Evolutionary conservation across 148 eudicot genomes (phyloP).

Genomic region (Mesembryanthemum crystallinum): DNA sequence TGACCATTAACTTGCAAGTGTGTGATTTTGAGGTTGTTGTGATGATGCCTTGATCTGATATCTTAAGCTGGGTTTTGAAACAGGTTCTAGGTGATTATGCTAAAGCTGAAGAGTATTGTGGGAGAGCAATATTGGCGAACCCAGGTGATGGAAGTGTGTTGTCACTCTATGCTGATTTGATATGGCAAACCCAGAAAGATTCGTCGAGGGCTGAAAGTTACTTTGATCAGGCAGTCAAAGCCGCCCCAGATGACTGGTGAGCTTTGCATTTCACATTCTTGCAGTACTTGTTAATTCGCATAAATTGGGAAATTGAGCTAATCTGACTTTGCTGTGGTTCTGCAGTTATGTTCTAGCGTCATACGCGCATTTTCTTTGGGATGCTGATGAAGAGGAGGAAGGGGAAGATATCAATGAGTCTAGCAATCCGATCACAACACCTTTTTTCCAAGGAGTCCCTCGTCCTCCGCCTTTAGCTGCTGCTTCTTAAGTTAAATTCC

Average conservation of each 20-base stretch:
- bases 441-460: constrained; percentile 34
- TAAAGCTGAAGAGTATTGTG: constrained; percentile 65
- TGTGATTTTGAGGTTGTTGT: background rate
- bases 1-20: background rate
- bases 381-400: constrained; percentile 55
- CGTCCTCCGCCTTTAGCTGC: constrained; percentile 37
- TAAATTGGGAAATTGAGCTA: background rate
- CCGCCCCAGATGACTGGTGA: constrained; percentile 57
- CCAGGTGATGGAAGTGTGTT: constrained; percentile 42
- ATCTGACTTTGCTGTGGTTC: background rate
- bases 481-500: constrained; percentile 37
- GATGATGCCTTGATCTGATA: background rate
- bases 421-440: constrained; percentile 17
- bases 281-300: background rate
- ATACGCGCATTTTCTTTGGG: constrained; percentile 81
- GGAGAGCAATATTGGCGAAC: constrained; percentile 53
- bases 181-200: constrained; percentile 49
- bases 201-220: constrained; percentile 42
- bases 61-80: constrained; percentile 8
- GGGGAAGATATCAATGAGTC: constrained; percentile 20
- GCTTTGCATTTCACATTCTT: background rate
- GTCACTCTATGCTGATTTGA: constrained; percentile 51
- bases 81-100: constrained; percentile 51
- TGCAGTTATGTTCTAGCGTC: constrained; percentile 77
- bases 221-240: constrained; percentile 57